These are phyloP conservation scores for Eimeria falciformis DNA, from an alignment of 169 alveolate genomes.

Conservation along the genomic window DNA sequence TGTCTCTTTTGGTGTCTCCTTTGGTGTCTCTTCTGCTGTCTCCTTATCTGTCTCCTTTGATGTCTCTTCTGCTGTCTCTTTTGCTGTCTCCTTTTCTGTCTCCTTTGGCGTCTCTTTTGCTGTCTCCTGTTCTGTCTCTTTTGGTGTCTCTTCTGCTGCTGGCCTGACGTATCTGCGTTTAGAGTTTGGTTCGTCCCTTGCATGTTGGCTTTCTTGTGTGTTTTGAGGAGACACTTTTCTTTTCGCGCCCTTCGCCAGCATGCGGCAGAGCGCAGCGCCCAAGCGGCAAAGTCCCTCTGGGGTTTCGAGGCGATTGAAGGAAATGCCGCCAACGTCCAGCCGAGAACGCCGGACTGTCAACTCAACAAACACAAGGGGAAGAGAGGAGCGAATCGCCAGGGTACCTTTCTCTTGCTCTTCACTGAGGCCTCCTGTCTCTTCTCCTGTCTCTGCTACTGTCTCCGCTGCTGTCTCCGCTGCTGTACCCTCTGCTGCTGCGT, in stretches of 20 bases:
- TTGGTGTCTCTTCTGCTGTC: neutral
- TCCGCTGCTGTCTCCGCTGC: constrained; percentile 5
- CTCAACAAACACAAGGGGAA: constrained; percentile 14
- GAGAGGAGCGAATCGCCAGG: neutral
- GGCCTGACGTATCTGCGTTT: constrained; percentile 31
- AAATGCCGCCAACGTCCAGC: constrained; percentile 23
- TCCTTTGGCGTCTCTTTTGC: too few species aligned
- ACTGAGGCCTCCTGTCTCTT: neutral
- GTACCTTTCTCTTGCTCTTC: too few species aligned
- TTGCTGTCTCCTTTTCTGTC: too few species aligned
- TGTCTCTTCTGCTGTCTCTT: too few species aligned
- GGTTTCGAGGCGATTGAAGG: constrained; percentile 29
- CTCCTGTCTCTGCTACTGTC: neutral
- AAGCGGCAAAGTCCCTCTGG: neutral
- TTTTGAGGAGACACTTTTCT: neutral
- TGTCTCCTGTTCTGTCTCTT: too few species aligned
- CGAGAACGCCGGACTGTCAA: constrained; percentile 46
- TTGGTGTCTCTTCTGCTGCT: too few species aligned
- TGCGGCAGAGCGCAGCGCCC: constrained; percentile 16
- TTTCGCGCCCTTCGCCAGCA: neutral
- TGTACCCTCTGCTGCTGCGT: neutral
- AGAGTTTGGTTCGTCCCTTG: constrained; percentile 11
- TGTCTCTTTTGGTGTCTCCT: neutral
- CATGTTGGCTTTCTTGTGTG: neutral
- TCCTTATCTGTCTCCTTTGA: too few species aligned